A percentile compares a stretch with the other conserved stretches of the same genome.
Conservation (phyloP, 768 basidiomycete species). For the Mycena indigotica region DNA sequence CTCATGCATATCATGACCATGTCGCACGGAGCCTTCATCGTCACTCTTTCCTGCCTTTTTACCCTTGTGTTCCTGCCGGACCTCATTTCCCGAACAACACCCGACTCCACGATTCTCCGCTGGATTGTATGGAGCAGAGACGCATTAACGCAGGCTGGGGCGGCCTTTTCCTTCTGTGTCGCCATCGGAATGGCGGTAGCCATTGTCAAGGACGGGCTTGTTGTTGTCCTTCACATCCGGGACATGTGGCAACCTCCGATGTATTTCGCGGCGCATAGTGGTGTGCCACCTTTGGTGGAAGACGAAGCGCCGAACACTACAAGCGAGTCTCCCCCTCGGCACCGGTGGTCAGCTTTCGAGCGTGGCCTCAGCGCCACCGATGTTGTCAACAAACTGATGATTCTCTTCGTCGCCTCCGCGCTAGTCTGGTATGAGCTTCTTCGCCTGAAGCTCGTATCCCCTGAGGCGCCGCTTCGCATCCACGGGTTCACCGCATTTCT, state of each 20-base stretch:
- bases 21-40: too few relatives aligned
- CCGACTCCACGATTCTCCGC: too few relatives aligned
- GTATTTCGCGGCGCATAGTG: neutral
- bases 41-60: too few relatives aligned
- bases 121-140: neutral
- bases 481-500: neutral
- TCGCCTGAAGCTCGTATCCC: neutral
- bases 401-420: neutral
- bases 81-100: too few relatives aligned
- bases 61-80: too few relatives aligned
- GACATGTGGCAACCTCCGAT: neutral
- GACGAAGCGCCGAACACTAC: neutral
- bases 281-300: too few relatives aligned
- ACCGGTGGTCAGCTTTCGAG: neutral
- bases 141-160: neutral
- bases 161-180: neutral
- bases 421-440: neutral
- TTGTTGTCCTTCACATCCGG: neutral
- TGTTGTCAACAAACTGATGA: neutral
- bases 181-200: neutral
- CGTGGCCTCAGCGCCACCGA: neutral
- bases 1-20: too few relatives aligned
- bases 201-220: neutral
- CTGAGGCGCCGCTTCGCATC: neutral
- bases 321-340: neutral